Evolutionary conservation across 208 protist species (phyloP).

Genomic region (Leishmania arabica): DNA sequence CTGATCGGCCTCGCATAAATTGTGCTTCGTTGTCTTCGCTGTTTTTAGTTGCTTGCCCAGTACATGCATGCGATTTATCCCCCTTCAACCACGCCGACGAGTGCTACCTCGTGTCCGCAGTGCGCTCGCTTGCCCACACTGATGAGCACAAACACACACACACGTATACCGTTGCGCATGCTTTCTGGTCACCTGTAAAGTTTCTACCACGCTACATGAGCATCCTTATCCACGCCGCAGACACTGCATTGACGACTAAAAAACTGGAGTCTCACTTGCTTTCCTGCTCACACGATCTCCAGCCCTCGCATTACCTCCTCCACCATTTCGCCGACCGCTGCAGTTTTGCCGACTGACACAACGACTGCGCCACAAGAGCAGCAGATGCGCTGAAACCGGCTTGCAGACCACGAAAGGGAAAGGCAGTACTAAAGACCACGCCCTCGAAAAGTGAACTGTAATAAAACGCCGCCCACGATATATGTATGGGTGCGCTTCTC

Average conservation of each 20-base stretch:
- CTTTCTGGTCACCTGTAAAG: background rate
- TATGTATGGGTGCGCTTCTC: background rate
- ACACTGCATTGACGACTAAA: background rate
- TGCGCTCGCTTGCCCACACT: background rate
- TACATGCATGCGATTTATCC: background rate
- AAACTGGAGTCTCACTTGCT: background rate
- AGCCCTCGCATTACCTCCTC: background rate
- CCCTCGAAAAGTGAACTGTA: background rate
- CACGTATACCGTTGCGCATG: background rate
- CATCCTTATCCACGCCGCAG: background rate
- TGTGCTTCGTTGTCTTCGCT: background rate
- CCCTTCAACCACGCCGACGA: background rate
- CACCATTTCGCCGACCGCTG: background rate
- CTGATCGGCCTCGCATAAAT: background rate
- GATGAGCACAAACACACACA: background rate
- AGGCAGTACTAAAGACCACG: background rate
- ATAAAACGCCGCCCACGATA: background rate
- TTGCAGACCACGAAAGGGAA: background rate
- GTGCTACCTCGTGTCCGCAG: background rate
- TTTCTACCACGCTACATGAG: background rate
- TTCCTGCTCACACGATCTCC: background rate
- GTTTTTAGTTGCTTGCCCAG: background rate
- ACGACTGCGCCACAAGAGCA: background rate
- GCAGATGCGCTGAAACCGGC: background rate
- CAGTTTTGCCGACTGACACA: background rate